Conservation (phyloP, 805 yeast genomes). For the Saccharomycopsis fibuligera region DNA sequence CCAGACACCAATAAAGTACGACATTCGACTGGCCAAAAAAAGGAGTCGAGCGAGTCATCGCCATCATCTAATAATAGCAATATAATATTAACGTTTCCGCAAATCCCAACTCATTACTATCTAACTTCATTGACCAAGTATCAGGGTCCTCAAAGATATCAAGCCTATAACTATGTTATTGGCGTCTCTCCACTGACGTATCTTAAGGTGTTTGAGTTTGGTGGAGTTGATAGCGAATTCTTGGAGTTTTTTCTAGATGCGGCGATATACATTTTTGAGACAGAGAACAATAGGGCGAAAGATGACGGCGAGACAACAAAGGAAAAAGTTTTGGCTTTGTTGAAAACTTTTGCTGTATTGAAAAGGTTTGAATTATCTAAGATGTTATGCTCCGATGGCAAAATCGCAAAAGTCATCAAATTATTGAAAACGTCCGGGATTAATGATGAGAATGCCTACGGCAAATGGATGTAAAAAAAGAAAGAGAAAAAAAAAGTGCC, state of each 20-base stretch:
- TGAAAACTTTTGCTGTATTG: conserved; percentile 17
- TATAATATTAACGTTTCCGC: background rate
- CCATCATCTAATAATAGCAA: too few species aligned
- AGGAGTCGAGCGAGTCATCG: background rate
- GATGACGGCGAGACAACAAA: background rate
- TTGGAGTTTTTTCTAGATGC: conserved; percentile 44
- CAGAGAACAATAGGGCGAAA: too few species aligned
- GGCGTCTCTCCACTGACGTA: conserved; percentile 26
- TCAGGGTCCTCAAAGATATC: conserved; percentile 22
- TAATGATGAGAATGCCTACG: background rate
- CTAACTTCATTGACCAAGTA: background rate
- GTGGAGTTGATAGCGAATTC: conserved; percentile 46
- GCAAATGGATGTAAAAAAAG: background rate
- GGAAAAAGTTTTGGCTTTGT: conserved; percentile 7
- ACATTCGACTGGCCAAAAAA: background rate
- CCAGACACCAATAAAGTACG: background rate
- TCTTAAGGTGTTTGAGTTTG: conserved; percentile 30
- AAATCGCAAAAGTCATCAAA: background rate
- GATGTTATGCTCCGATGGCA: conserved; percentile 20
- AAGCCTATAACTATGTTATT: conserved; percentile 35
- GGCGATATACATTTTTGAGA: conserved; percentile 7
- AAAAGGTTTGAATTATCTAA: conserved; percentile 25
- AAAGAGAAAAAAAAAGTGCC: too few species aligned
- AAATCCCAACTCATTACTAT: conserved; percentile 2
- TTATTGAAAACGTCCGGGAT: background rate